Percentiles rank a stretch among this genome's conserved stretches.
Conservation (phyloP, 345 rosid genomes). For the Bretschneidera sinensis region DNA sequence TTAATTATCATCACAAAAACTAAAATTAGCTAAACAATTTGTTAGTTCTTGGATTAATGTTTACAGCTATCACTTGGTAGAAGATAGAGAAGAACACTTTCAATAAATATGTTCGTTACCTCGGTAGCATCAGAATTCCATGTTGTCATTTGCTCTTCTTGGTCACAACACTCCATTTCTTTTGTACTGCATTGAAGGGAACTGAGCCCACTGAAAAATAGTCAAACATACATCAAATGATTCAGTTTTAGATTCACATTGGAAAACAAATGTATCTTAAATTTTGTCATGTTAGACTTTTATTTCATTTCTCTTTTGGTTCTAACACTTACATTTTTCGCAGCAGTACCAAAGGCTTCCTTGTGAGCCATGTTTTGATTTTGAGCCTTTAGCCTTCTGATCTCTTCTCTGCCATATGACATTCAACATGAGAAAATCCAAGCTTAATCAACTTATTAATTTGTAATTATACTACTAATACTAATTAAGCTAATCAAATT, state of each 20-base stretch:
- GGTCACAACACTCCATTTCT: constrained; percentile 36
- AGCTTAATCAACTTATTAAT: neutral
- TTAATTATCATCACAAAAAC: too few species aligned
- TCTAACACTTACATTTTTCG: constrained; percentile 63
- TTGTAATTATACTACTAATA: too few species aligned
- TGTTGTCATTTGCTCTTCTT: constrained; percentile 26
- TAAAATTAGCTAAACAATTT: too few species aligned
- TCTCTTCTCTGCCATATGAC: constrained; percentile 81
- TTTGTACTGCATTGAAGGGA: constrained; percentile 60
- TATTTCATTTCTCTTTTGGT: neutral
- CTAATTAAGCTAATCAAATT: neutral
- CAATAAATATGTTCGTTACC: too few species aligned
- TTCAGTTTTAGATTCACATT: constrained; percentile 3
- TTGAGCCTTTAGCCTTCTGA: constrained; percentile 84
- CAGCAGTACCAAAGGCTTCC: constrained; percentile 97
- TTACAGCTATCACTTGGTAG: too few species aligned
- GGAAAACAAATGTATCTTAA: neutral
- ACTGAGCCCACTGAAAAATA: constrained; percentile 85
- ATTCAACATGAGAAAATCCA: neutral
- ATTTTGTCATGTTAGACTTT: neutral
- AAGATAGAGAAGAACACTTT: too few species aligned
- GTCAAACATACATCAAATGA: constrained; percentile 16
- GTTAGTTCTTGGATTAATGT: too few species aligned
- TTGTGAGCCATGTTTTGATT: constrained; percentile 93
- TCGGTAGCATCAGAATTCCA: constrained; percentile 26